These are phyloP conservation scores for Capsicum pubescens DNA, from an alignment of 257 asterid genomes.

Conservation along the genomic window DNA sequence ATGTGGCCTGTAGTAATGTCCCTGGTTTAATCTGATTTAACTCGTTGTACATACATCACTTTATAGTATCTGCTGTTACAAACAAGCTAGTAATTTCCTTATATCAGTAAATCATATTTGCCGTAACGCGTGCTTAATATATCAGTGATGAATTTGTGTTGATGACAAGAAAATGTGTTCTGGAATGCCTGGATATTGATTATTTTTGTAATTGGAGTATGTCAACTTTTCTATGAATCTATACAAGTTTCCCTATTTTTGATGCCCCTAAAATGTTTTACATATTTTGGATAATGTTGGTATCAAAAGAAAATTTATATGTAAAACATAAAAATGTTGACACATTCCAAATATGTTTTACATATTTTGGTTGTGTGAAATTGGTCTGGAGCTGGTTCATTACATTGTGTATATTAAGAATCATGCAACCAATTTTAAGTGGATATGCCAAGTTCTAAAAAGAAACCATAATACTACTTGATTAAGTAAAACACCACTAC, in stretches of 20 bases:
- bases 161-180: neutral
- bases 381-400: too few species aligned
- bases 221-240: too few species aligned
- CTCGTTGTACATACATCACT: slow-evolving; percentile 14
- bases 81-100: neutral
- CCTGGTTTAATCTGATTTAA: neutral
- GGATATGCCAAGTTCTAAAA: neutral
- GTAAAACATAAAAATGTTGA: too few species aligned
- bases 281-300: too few species aligned
- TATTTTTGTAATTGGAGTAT: too few species aligned
- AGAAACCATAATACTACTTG: neutral
- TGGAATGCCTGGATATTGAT: neutral
- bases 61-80: slow-evolving; percentile 19
- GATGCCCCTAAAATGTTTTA: too few species aligned
- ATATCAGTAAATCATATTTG: neutral
- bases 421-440: too few species aligned
- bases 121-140: neutral
- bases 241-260: neutral
- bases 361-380: too few species aligned
- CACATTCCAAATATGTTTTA: too few species aligned
- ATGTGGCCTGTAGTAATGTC: neutral
- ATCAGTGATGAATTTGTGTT: neutral
- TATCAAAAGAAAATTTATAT: too few species aligned
- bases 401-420: too few species aligned
- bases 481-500: neutral